Percentiles rank a stretch among this genome's conserved stretches.
These are phyloP conservation scores for Rhodotorula kratochvilovae DNA, from an alignment of 768 basidiomycete species.

Conservation along the genomic window DNA sequence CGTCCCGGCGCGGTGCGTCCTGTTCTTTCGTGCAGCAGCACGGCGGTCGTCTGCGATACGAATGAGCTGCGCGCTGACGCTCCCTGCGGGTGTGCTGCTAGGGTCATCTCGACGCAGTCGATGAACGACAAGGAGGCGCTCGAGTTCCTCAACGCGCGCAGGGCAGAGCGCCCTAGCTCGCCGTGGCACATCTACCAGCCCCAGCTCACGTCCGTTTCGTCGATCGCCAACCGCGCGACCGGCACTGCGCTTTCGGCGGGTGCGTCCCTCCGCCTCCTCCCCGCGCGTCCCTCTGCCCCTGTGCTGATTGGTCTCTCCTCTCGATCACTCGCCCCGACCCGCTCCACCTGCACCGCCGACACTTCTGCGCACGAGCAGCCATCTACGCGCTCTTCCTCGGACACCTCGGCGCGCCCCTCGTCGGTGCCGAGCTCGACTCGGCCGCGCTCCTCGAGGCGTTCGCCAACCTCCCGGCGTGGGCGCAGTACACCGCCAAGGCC, in stretches of 20 bases:
- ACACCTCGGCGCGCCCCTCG: slow-evolving; percentile 72
- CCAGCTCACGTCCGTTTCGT: slow-evolving; percentile 82
- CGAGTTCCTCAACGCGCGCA: slow-evolving; percentile 78
- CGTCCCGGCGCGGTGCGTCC: slow-evolving; percentile 14
- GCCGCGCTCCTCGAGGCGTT: slow-evolving; percentile 69
- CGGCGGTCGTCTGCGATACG: too few species aligned
- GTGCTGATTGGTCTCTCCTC: slow-evolving; percentile 9
- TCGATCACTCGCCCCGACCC: background rate
- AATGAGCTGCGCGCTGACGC: too few species aligned
- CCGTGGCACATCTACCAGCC: slow-evolving; percentile 94
- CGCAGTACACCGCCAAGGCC: slow-evolving; percentile 71
- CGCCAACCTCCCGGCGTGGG: slow-evolving; percentile 64
- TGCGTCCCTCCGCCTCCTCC: slow-evolving; percentile 46
- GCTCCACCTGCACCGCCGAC: background rate
- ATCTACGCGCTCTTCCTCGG: slow-evolving; percentile 82
- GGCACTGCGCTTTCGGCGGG: slow-evolving; percentile 73
- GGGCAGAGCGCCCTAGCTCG: slow-evolving; percentile 78
- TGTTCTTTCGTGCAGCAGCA: background rate
- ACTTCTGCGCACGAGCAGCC: slow-evolving; percentile 52
- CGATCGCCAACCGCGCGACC: slow-evolving; percentile 81
- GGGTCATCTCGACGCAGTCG: slow-evolving; percentile 45
- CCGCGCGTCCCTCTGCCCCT: background rate
- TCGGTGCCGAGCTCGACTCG: slow-evolving; percentile 65
- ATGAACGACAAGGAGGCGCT: slow-evolving; percentile 45
- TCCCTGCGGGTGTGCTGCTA: background rate